Percentiles rank a stretch among this genome's conserved stretches.
These are phyloP conservation scores for Clavispora asparagi DNA, from an alignment of 805 yeast species.

Conservation along the genomic window DNA sequence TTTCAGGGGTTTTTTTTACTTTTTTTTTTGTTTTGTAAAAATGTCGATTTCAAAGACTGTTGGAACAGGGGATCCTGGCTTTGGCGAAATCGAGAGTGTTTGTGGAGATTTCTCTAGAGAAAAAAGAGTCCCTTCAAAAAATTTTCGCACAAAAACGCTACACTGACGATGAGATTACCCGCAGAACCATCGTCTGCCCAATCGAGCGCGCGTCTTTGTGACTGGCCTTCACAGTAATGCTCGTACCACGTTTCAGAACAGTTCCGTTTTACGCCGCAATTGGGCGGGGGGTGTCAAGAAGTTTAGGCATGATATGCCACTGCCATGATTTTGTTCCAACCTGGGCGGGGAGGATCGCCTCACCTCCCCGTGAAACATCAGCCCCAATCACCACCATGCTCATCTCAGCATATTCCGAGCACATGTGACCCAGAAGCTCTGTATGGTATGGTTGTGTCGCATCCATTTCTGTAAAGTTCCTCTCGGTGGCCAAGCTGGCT, in stretches of 20 bases:
- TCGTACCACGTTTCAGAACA: background rate
- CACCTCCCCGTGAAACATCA: too few relatives aligned
- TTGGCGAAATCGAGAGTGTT: background rate
- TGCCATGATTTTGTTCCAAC: too few relatives aligned
- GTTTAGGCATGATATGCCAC: too few relatives aligned
- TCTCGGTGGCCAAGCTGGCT: conserved; percentile 42
- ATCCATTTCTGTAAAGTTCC: conserved; percentile 5
- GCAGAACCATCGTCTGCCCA: background rate
- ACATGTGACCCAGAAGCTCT: too few relatives aligned
- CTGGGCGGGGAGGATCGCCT: too few relatives aligned
- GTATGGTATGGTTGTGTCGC: too few relatives aligned
- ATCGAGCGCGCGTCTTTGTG: background rate
- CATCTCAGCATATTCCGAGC: too few relatives aligned
- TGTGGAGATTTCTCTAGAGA: conserved; percentile 16
- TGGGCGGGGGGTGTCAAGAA: too few relatives aligned
- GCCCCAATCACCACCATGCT: too few relatives aligned
- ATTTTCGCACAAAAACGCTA: conserved; percentile 4
- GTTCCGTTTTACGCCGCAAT: background rate
- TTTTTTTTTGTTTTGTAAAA: conserved; percentile 8
- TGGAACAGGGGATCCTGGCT: conserved; percentile 1
- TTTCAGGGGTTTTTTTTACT: conserved; percentile 6
- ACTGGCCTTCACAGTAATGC: background rate
- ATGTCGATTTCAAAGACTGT: conserved; percentile 4
- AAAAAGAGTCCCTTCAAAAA: conserved; percentile 6
- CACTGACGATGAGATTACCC: conserved; percentile 3